A percentile compares a stretch with the other conserved stretches of the same genome.
Evolutionary conservation across 148 eudicot species (phyloP).

Genomic region (Silene uniflora): DNA sequence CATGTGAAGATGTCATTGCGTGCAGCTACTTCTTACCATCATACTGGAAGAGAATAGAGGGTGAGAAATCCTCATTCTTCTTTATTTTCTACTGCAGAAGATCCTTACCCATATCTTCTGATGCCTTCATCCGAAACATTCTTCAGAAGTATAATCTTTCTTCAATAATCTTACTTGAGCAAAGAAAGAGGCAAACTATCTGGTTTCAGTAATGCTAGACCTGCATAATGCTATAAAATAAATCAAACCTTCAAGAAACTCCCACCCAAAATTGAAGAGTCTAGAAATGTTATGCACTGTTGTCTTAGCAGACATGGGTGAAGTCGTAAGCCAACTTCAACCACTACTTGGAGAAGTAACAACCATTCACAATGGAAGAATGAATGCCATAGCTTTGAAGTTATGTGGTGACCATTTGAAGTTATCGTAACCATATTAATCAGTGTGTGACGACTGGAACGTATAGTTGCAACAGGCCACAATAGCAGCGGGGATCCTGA

Average conservation of each 20-base stretch:
- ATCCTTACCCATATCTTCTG: not conserved
- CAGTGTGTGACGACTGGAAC: not conserved
- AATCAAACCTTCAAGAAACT: not conserved
- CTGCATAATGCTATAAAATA: not conserved
- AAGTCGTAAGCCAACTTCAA: not conserved
- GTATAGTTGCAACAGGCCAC: not conserved
- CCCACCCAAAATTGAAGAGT: not conserved
- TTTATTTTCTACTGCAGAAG: not conserved
- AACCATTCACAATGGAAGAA: not conserved
- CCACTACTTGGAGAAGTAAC: slow-evolving; percentile 2
- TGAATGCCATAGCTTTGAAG: no score
- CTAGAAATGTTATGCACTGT: not conserved
- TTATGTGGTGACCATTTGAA: not conserved
- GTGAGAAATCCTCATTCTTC: not conserved
- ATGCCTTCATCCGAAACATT: not conserved
- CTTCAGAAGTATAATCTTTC: not conserved
- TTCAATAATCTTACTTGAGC: slow-evolving; percentile 5
- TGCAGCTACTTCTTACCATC: slow-evolving; percentile 15
- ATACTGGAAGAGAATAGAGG: not conserved
- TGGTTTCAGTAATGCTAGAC: not conserved
- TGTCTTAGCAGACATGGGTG: not conserved
- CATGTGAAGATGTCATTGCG: slow-evolving; percentile 23
- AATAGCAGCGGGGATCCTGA: not conserved
- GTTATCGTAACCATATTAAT: not conserved
- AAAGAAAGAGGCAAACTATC: not conserved